Evolutionary conservation across 148 eudicot species (phyloP).

Genomic region (Talinum fruticosum): DNA sequence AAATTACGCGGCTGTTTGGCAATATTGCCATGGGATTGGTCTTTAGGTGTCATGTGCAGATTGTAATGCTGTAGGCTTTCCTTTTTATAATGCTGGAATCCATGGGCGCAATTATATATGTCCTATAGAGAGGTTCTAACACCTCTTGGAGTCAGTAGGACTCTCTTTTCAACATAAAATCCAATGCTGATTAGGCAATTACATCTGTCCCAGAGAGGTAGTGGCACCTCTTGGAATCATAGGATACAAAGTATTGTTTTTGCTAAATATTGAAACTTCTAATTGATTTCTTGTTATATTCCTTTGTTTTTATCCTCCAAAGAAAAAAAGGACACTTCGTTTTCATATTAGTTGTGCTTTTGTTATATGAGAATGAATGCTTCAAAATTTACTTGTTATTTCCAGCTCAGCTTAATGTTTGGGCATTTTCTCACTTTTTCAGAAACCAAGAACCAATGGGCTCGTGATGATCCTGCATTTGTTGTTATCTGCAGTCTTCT

Average conservation of each 20-base stretch:
- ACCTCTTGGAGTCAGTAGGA: too few relatives aligned
- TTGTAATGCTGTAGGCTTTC: not conserved
- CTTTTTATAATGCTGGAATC: too few relatives aligned
- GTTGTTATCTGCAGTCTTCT: conserved; percentile 93
- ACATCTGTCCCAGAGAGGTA: not conserved
- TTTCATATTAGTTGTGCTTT: too few relatives aligned
- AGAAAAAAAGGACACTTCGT: too few relatives aligned
- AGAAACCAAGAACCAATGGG: conserved; percentile 99
- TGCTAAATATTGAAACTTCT: not conserved
- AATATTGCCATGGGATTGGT: not conserved
- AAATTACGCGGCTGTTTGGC: not conserved
- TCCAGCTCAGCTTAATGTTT: too few relatives aligned
- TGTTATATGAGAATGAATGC: too few relatives aligned
- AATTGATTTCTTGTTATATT: too few relatives aligned
- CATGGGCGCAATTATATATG: too few relatives aligned
- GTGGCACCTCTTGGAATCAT: not conserved
- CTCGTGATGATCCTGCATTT: conserved; percentile 99
- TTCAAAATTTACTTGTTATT: too few relatives aligned
- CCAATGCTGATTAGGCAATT: not conserved
- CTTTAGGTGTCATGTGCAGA: not conserved
- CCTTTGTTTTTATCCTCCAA: too few relatives aligned
- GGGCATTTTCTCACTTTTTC: conserved; percentile 32
- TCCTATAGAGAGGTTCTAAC: too few relatives aligned
- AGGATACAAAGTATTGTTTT: conserved; percentile 1
- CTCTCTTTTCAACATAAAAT: not conserved